Conservation (phyloP, 176 grass and related monocot species). For the Phyllostachys edulis region DNA sequence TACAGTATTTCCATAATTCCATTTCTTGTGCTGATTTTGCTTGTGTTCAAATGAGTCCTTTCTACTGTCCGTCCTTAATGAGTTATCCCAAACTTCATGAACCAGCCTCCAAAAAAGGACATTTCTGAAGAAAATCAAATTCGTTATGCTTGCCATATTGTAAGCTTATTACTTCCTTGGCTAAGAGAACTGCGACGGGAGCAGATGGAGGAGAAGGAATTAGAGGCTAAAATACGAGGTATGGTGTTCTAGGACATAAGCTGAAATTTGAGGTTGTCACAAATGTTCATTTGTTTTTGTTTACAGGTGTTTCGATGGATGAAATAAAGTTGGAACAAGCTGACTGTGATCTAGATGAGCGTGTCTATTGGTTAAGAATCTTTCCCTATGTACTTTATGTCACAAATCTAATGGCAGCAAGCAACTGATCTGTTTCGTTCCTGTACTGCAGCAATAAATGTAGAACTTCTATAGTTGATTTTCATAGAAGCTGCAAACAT, state of each 20-base stretch:
- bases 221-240: slow-evolving; percentile 76
- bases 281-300: slow-evolving; percentile 32
- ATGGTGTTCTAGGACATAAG: slow-evolving; percentile 7
- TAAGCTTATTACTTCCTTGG: slow-evolving; percentile 59
- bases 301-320: slow-evolving; percentile 36
- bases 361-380: slow-evolving; percentile 57
- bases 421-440: background rate
- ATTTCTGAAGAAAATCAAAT: slow-evolving; percentile 47
- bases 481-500: slow-evolving; percentile 69
- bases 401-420: slow-evolving; percentile 5
- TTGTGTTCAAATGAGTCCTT: background rate
- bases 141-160: slow-evolving; percentile 43
- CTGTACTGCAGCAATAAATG: slow-evolving; percentile 54
- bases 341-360: slow-evolving; percentile 48
- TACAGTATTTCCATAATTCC: background rate
- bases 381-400: slow-evolving; percentile 26
- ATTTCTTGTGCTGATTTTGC: background rate
- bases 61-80: background rate
- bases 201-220: slow-evolving; percentile 57
- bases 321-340: slow-evolving; percentile 58
- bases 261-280: background rate
- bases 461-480: slow-evolving; percentile 82
- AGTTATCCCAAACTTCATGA: slow-evolving; percentile 1
- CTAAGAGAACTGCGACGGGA: slow-evolving; percentile 55
- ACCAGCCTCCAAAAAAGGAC: slow-evolving; percentile 54